Evolutionary conservation across 2,329 filamentous ascomycete genomes (phyloP), one percentile per base, ranked within the genome.

Genomic region (Aspergillus intermedius): DNA sequence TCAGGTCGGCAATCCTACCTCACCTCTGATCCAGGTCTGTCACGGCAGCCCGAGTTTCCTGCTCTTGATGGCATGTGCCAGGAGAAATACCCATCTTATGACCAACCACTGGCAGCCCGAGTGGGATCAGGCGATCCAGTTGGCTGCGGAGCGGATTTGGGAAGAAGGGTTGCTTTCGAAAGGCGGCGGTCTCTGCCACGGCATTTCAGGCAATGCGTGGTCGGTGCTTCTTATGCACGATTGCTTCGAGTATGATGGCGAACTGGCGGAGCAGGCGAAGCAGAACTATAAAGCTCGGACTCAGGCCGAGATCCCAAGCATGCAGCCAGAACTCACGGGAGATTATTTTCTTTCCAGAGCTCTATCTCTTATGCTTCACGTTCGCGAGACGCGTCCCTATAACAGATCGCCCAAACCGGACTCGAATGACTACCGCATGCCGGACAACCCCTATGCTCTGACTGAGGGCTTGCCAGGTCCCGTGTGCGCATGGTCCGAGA

Each of bases 141-240:
- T 68, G 7, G 66, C 58, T 3, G 65, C 60, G 32, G 55, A 68
- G 34, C 58, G 59, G n/a, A 57, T 71, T 4, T 73, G 70, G 70
- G 58, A 70, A 45, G 63, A 72, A 56, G 70, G 70, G 0, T 50
- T 73, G 3, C 56, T 73, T 3, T 68, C 63, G 8, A 73, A 73
- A 49, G 70, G 70, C 8, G 69, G 68, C 0, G 62, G 68, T 21
- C 37, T 73, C 4, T 73, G 70, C 44, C 70, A 73, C 45, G 70
- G 70, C 0, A 64, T 71, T 28, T 55, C 68, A 2, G 70, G 70
- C 9, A 73, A 73, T 49, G 67, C 64, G 25, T 72, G 67, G 68
- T 58, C 70, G 9, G 53, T 69, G 45, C 54, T 73, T 1, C 49
- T 66, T 19, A 54, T 72, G 5, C 64, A 71, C 48, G 60, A 70